Conservation (phyloP, 768 basidiomycete genomes). For the Mycena capillaripes region DNA sequence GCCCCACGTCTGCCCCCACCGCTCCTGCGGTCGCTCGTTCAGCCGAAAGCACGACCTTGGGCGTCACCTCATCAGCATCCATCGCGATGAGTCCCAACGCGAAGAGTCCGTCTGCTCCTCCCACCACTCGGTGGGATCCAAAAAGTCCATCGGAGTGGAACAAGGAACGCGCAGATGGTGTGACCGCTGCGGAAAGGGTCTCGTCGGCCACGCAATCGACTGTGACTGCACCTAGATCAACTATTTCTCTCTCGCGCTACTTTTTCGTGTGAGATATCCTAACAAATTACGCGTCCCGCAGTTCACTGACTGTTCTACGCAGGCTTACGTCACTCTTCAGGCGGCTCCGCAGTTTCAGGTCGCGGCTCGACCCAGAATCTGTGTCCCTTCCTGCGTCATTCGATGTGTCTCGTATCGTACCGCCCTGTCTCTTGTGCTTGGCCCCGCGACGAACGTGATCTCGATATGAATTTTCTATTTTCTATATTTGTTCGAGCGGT, state of each 20-base stretch:
- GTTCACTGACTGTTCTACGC: constrained; percentile 39
- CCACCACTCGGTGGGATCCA: constrained; percentile 53
- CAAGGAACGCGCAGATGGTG: constrained; percentile 78
- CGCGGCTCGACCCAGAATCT: constrained; percentile 31
- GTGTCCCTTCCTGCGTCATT: constrained; percentile 55
- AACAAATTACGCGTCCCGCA: constrained; percentile 40
- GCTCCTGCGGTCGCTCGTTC: constrained; percentile 90
- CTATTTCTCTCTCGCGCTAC: constrained; percentile 26
- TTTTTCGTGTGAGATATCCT: constrained; percentile 48
- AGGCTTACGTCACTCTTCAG: constrained; percentile 50
- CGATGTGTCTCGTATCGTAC: constrained; percentile 78
- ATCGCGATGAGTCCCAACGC: constrained; percentile 66
- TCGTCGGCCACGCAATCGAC: constrained; percentile 64
- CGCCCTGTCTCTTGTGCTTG: constrained; percentile 64
- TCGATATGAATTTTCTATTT: constrained; percentile 64
- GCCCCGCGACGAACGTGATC: constrained; percentile 79
- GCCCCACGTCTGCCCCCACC: constrained; percentile 90
- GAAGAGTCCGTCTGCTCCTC: constrained; percentile 59
- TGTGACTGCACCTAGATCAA: constrained; percentile 78
- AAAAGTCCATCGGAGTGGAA: constrained; percentile 77
- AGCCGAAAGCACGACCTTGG: constrained; percentile 95
- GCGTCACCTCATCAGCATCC: constrained; percentile 89
- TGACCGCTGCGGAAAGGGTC: constrained; percentile 79
- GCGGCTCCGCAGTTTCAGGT: constrained; percentile 56
- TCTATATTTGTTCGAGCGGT: constrained; percentile 36